A percentile compares a stretch with the other conserved stretches of the same genome.
Conservation (phyloP, 805 yeast species). For the Pichia gijzeniarum region DNA sequence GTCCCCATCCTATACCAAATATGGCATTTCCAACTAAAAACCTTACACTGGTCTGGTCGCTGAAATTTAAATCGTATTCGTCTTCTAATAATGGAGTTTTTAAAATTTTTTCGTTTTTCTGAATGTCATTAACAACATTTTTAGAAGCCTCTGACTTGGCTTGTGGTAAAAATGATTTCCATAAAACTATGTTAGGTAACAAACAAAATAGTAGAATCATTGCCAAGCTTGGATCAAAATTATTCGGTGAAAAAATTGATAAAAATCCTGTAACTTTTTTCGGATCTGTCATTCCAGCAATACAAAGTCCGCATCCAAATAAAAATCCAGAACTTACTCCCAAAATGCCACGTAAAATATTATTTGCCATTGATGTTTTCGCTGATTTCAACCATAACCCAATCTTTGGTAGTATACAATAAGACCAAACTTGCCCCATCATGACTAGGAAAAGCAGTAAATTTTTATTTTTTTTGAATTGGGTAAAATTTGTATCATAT, state of each 20-base stretch:
- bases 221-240: conserved; percentile 42
- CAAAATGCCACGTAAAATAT: conserved; percentile 10
- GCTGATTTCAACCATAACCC: conserved; percentile 8
- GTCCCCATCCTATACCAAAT: conserved; percentile 51
- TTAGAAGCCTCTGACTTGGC: conserved; percentile 4
- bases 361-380: neutral
- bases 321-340: conserved; percentile 26
- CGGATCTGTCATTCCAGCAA: conserved; percentile 42
- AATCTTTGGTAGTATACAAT: conserved; percentile 25
- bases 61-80: conserved; percentile 22
- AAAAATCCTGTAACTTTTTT: conserved; percentile 42
- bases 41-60: conserved; percentile 21
- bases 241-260: conserved; percentile 28
- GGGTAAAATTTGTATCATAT: conserved; percentile 17
- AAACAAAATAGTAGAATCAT: conserved; percentile 39
- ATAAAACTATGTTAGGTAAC: conserved; percentile 37
- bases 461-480: conserved; percentile 14
- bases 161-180: conserved; percentile 25
- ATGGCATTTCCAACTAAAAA: conserved; percentile 37
- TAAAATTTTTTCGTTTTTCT: neutral
- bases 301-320: conserved; percentile 41
- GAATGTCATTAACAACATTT: neutral
- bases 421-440: conserved; percentile 16
- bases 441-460: conserved; percentile 12
- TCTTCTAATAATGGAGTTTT: conserved; percentile 20